Conservation (phyloP, 768 basidiomycete genomes). For the Pisolithus orientalis region DNA sequence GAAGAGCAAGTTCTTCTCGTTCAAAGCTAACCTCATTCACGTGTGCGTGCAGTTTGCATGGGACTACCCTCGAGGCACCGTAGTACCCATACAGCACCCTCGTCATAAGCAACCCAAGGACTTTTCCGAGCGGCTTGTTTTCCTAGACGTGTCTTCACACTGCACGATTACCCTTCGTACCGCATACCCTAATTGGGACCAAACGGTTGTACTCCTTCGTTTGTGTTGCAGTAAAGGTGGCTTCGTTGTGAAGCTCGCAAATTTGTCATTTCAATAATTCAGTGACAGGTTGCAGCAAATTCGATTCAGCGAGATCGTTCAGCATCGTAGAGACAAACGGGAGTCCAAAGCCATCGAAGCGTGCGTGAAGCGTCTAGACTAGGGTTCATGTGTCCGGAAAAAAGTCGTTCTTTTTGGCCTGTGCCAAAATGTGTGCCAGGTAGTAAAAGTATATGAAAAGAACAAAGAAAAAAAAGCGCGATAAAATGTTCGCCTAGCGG, state of each 20-base stretch:
- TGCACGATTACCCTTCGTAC: neutral
- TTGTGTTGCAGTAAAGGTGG: neutral
- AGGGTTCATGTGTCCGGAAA: neutral
- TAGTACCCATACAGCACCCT: neutral
- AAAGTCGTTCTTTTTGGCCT: neutral
- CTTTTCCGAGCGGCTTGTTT: too few relatives aligned
- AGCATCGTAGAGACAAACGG: neutral
- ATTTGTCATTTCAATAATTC: too few relatives aligned
- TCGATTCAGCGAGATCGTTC: neutral
- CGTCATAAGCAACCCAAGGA: neutral
- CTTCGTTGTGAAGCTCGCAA: neutral
- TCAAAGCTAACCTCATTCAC: neutral
- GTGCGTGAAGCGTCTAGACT: neutral
- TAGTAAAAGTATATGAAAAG: neutral
- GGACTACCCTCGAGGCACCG: neutral
- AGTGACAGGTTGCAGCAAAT: too few relatives aligned
- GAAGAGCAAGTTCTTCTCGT: slow-evolving; percentile 21
- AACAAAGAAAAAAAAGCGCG: too few relatives aligned
- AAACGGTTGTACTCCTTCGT: neutral
- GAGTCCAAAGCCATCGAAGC: neutral
- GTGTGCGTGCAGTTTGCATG: slow-evolving; percentile 1
- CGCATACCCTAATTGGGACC: neutral
- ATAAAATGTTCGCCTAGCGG: too few relatives aligned
- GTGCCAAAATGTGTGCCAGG: neutral
- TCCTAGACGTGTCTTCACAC: neutral